A percentile compares a stretch with the other conserved stretches of the same genome.
Evolutionary conservation across 2,329 filamentous ascomycete genomes (phyloP).

Genomic region (Cladophialophora psammophila): DNA sequence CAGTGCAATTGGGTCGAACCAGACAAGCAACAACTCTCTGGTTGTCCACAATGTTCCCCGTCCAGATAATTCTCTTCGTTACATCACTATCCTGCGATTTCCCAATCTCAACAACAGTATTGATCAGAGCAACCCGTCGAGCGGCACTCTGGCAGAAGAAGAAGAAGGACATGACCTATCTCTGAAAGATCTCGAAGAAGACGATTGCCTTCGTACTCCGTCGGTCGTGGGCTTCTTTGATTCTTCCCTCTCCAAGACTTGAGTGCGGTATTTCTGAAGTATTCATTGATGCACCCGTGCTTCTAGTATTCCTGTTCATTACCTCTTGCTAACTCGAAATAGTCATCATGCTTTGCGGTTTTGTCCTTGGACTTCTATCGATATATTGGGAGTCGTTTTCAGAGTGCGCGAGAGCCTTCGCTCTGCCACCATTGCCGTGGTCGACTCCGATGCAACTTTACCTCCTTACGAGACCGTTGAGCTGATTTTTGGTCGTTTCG

Average conservation of each 20-base stretch:
- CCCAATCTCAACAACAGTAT: constrained; percentile 10
- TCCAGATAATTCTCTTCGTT: not conserved
- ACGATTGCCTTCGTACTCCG: constrained; percentile 18
- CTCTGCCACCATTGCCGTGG: constrained; percentile 63
- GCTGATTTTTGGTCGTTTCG: constrained; percentile 64
- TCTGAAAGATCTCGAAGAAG: constrained; percentile 18
- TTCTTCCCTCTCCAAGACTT: constrained; percentile 32
- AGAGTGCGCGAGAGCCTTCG: constrained; percentile 58
- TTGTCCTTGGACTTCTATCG: constrained; percentile 64
- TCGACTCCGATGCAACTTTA: constrained; percentile 68
- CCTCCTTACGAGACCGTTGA: constrained; percentile 56
- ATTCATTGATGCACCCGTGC: constrained; percentile 19
- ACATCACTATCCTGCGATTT: not conserved
- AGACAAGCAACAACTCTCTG: not conserved
- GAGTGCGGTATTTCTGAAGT: not conserved
- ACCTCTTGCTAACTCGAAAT: not conserved
- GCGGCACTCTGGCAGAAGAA: constrained; percentile 8
- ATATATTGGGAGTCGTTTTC: constrained; percentile 68
- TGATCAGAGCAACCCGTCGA: not conserved
- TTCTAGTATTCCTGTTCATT: not conserved
- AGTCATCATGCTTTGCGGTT: constrained; percentile 61
- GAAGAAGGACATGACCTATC: not conserved
- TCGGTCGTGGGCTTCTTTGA: constrained; percentile 43
- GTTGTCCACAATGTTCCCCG: not conserved
- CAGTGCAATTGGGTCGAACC: not conserved